These are phyloP conservation scores for Zygotorulaspora chibaensis DNA, from an alignment of 805 yeast species.

Conservation along the genomic window DNA sequence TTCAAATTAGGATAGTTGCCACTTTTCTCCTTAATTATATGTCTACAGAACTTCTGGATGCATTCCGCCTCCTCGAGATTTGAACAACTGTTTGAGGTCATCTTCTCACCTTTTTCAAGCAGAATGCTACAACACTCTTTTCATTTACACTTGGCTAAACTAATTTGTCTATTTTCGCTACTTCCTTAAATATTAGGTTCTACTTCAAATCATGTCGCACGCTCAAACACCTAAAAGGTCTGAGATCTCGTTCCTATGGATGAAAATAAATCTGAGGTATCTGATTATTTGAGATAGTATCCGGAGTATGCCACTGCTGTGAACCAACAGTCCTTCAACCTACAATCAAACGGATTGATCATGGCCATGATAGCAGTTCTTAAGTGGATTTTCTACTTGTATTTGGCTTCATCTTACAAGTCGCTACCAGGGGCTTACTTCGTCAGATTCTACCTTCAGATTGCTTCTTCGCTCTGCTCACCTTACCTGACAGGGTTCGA, in stretches of 20 bases:
- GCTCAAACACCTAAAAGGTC: background rate
- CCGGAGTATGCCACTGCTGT: too few species aligned
- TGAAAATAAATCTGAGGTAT: too few species aligned
- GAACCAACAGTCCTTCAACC: too few species aligned
- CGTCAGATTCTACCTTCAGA: constrained; percentile 53
- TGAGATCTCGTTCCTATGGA: too few species aligned
- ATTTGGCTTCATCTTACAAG: constrained; percentile 43
- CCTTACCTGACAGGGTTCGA: constrained; percentile 31
- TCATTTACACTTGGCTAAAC: too few species aligned
- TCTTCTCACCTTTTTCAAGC: too few species aligned
- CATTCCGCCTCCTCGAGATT: constrained; percentile 15
- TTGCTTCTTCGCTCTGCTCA: constrained; percentile 40
- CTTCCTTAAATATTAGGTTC: background rate
- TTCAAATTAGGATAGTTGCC: constrained; percentile 34
- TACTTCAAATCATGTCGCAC: background rate
- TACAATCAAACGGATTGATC: background rate
- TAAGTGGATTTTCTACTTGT: constrained; percentile 16
- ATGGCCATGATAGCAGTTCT: constrained; percentile 9
- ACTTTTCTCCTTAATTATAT: constrained; percentile 30
- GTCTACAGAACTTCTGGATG: constrained; percentile 26
- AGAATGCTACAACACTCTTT: too few species aligned
- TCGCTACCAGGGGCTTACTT: constrained; percentile 64
- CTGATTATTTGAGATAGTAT: too few species aligned
- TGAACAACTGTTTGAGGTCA: background rate
- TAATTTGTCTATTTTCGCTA: background rate